Evolutionary conservation across 2,329 filamentous ascomycete genomes (phyloP).

Genomic region (Pestalotiopsis sp.): DNA sequence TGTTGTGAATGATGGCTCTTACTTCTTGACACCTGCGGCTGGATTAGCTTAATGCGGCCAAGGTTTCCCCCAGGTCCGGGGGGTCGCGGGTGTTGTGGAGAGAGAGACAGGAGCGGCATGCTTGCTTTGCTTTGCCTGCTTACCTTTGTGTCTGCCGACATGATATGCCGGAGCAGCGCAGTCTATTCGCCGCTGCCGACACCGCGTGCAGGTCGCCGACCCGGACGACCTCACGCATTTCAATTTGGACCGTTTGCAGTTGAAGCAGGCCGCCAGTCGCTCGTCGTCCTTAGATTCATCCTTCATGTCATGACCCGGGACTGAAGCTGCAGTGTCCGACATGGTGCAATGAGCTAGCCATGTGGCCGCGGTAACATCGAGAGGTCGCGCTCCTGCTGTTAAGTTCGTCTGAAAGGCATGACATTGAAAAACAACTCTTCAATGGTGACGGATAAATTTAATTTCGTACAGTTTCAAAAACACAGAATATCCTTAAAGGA

Average conservation of each 20-base stretch:
- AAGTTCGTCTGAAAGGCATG: background rate
- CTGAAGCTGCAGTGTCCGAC: slow-evolving; percentile 15
- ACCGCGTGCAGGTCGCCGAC: slow-evolving; percentile 31
- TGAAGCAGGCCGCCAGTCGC: slow-evolving; percentile 25
- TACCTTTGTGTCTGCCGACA: slow-evolving; percentile 69
- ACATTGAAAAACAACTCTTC: background rate
- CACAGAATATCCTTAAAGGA: background rate
- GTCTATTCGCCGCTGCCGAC: slow-evolving; percentile 43
- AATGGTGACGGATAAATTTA: background rate
- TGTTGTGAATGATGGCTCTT: slow-evolving; percentile 26
- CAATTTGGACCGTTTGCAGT: slow-evolving; percentile 37
- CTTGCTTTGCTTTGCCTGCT: background rate
- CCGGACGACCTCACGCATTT: slow-evolving; percentile 35
- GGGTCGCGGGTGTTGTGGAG: background rate
- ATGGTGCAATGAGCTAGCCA: slow-evolving; percentile 13
- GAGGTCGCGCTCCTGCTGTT: background rate
- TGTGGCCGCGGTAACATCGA: slow-evolving; percentile 3
- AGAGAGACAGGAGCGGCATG: background rate
- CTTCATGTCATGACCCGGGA: slow-evolving; percentile 14
- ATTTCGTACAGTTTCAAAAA: background rate
- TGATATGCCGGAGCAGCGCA: slow-evolving; percentile 76
- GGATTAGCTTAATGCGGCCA: slow-evolving; percentile 2
- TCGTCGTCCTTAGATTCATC: slow-evolving; percentile 17
- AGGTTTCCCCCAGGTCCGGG: background rate
- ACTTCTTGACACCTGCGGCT: slow-evolving; percentile 68